Percentiles rank a stretch among this genome's conserved stretches.
phyloP scores from a whole-genome alignment of 805 yeast genomes.

The Kurtzmaniella cleridarum region DNA sequence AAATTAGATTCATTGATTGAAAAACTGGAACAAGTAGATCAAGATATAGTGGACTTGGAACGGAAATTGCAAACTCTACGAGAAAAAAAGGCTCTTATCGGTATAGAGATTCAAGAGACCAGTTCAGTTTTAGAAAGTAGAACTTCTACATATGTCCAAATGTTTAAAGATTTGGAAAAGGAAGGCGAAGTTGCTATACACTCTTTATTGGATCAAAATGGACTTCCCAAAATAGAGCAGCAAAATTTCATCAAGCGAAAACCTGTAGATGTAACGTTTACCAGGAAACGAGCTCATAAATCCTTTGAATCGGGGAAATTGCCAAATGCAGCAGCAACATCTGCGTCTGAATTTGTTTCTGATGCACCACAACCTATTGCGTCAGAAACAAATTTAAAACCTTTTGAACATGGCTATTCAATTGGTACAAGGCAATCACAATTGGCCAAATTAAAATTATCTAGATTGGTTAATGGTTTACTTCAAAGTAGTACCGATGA shows the following conservation, averaged over 20 bases:
- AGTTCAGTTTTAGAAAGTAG: conserved; percentile 47
- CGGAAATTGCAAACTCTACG: conserved; percentile 24
- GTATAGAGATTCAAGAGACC: conserved; percentile 38
- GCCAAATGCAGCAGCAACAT: conserved; percentile 1
- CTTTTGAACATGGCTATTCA: conserved; percentile 32
- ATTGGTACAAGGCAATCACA: conserved; percentile 27
- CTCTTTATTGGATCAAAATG: conserved; percentile 20
- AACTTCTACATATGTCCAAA: conserved; percentile 39
- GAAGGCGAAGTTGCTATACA: conserved; percentile 31
- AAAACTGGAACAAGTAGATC: conserved; percentile 26
- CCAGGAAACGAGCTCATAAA: not conserved
- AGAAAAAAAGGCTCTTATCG: conserved; percentile 27
- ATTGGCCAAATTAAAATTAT: conserved; percentile 13
- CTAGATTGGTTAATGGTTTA: conserved; percentile 8
- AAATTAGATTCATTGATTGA: conserved; percentile 31
- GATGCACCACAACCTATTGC: not conserved
- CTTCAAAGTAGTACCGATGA: conserved; percentile 2
- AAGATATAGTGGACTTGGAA: conserved; percentile 37
- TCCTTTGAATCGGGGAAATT: not conserved
- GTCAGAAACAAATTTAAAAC: conserved; percentile 2
- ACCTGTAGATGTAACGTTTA: conserved; percentile 27
- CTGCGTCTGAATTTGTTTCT: not conserved
- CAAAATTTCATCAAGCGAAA: conserved; percentile 10
- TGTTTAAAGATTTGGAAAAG: conserved; percentile 33
- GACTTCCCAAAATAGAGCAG: conserved; percentile 14